Conservation (phyloP, 768 basidiomycete genomes). For the Termitomyces sp. region DNA sequence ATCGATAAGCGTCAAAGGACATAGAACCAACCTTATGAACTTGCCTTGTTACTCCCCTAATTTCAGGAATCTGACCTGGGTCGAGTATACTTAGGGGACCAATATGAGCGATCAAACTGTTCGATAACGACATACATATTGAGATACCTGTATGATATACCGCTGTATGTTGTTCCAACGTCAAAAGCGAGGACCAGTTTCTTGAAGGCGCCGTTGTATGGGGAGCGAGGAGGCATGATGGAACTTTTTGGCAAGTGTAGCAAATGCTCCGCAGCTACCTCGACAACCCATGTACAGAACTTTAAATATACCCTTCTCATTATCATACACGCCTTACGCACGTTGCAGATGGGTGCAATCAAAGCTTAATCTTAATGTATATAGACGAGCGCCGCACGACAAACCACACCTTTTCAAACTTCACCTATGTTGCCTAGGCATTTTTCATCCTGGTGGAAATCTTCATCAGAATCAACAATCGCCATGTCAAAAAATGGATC, state of each 20-base stretch:
- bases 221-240: constrained; percentile 20
- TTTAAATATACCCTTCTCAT: background rate
- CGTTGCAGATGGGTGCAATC: constrained; percentile 6
- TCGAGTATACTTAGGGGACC: constrained; percentile 24
- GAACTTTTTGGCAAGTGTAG: background rate
- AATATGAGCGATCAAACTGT: background rate
- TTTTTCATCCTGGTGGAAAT: no score
- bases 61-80: constrained; percentile 26
- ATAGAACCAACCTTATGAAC: constrained; percentile 18
- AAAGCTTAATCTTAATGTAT: background rate
- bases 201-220: constrained; percentile 33
- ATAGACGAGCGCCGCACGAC: background rate
- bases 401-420: background rate
- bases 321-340: constrained; percentile 8
- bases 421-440: background rate
- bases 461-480: background rate
- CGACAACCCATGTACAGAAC: background rate
- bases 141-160: constrained; percentile 34
- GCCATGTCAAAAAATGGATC: background rate
- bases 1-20: background rate
- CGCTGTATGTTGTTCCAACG: constrained; percentile 46
- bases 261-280: constrained; percentile 33
- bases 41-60: constrained; percentile 33
- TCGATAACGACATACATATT: background rate
- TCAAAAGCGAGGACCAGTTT: constrained; percentile 47